Evolutionary conservation across 228 moss, liverwort and hornwort species (phyloP).

Genomic region (Sphagnum fallax): DNA sequence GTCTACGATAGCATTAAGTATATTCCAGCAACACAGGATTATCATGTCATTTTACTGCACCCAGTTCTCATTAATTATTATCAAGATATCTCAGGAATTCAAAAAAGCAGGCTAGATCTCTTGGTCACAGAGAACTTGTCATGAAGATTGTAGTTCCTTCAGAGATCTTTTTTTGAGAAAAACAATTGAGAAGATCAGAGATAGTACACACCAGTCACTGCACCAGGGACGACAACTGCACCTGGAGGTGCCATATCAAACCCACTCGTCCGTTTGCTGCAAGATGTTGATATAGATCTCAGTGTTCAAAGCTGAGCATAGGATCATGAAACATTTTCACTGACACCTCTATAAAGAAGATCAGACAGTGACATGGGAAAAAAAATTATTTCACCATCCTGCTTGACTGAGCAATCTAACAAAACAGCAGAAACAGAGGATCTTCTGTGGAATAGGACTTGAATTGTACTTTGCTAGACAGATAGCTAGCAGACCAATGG

Average conservation of each 20-base stretch:
- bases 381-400: background rate
- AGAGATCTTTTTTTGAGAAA: background rate
- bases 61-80: background rate
- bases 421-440: background rate
- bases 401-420: background rate
- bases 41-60: background rate
- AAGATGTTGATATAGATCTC: background rate
- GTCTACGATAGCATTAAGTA: too few species aligned
- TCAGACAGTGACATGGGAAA: background rate
- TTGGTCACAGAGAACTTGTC: background rate
- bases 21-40: background rate
- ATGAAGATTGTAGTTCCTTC: background rate
- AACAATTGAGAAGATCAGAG: background rate
- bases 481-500: background rate
- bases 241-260: conserved; percentile 99
- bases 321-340: background rate
- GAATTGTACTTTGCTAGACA: background rate
- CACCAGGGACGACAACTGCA: conserved; percentile 75
- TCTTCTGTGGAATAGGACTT: background rate
- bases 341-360: background rate
- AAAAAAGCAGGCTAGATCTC: background rate
- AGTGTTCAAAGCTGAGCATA: background rate
- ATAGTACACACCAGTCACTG: conserved; percentile 71
- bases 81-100: background rate
- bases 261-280: conserved; percentile 85